Base-by-base conservation (phyloP, 352 stramenopile species). In the Saprolegnia parasitica region DNA sequence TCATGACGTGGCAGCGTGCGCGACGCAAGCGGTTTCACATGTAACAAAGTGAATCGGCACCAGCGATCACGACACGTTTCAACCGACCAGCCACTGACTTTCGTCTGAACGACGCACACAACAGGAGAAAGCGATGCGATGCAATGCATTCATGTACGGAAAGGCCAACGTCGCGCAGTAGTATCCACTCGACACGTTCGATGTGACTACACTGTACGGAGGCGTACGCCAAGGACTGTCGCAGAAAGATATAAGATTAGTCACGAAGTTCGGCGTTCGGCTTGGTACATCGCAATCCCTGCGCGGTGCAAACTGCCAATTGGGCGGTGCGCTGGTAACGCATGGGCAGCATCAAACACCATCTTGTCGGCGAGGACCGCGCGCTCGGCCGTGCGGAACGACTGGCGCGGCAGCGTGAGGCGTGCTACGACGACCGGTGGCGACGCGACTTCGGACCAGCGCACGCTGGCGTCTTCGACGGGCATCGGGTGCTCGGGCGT, bases 391-490 rank as follows among this genome's bases (percentile, higher is more conserved):
- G 52, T 58, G 32, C 52, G 52, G 16, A 58, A 58, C 13, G 52
- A 16, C 16, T 58, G 52, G 32, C 52, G 52, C 8, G 52, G 52
- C 32, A 58, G 52, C 23, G 52, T 16, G 23, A 58, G 32, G 8
- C 52, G 52, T 16, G 52, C 52, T 8, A 58, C 8, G 32, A 29
- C 23, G 8, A 58, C 32, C 8, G 32, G 23, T 16, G 52, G 52
- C 15, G 52, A 8, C 23, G 8, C 52, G 8, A 16, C 8, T 16
- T 58, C 52, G 23, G 52, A 39, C 52, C 52, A 58, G 32, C 23
- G 52, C 23, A 29, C 52, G 32, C 52, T 58, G 8, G 52, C 52
- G 32, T 58, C 52, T 29, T 58, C 52, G 32, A 58, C 32, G 18
- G 46, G 46, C 46, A 52, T 52, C 21, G 18, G 18, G n/a, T n/a